Evolutionary conservation across 1,139 yeast species (phyloP), one percentile per base, ranked within the genome.

Genomic region (Candida sp.): DNA sequence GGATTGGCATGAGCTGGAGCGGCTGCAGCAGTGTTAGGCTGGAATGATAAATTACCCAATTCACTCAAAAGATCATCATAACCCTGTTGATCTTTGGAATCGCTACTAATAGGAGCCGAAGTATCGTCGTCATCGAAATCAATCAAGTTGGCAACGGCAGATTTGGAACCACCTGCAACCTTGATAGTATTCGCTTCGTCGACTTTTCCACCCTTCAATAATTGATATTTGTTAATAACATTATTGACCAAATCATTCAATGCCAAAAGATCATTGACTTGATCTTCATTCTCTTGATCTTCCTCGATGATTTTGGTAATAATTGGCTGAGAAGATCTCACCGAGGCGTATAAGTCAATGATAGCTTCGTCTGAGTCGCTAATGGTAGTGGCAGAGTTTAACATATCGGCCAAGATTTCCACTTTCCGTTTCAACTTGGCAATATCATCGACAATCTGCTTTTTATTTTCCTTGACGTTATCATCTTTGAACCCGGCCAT

Each of bases 401-500:
- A 73, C 97, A 93, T 91, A 56, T 93, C 98, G 44, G 86, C 86
- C 51, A 93, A 81, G 44, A 95, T 74, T 52, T 88, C 96, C n/a
- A 90, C 88, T 67, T 93, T 93, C 47, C 97, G 80, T 55, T 82
- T 84, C 57, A 93, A 75, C 61, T 88, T 84, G 44, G 87, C 90
- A 45, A 95, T 74, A 58, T 95, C 99, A 52, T 87, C 90, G 36
- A 84, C 82, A 36, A 91, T 86, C 54, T 86, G 82, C 48, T 88
- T 89, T 56, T 82, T 82, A 53, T 89, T 87, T 53, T 77, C 79
- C 49, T 80, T 81, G 32, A 78, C 68, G 36, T 75, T 68, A 61
- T 95, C 97, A 51, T 88, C 95, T 64, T 86, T 86, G 70, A 88
- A 93, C 3, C 99, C 99, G 7, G 99, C 96, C 97, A 93, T 91